Conservation (phyloP, 2,329 filamentous ascomycete species). For the Aspergillus bombycis region DNA sequence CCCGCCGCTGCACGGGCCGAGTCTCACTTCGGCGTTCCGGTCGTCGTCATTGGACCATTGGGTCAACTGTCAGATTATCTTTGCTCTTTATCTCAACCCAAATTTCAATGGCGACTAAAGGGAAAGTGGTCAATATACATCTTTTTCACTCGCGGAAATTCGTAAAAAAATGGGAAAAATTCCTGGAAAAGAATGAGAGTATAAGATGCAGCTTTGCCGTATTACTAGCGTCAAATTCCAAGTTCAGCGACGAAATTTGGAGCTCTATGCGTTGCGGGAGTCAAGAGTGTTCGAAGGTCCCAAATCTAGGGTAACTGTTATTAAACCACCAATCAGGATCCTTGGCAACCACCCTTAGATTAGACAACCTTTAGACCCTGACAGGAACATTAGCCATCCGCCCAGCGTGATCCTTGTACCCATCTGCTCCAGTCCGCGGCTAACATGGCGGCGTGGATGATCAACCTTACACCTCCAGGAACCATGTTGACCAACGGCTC, state of each 20-base stretch:
- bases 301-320: background rate
- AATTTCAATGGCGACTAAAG: background rate
- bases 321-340: constrained; percentile 12
- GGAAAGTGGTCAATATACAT: background rate
- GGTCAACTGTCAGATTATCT: background rate
- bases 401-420: constrained; percentile 15
- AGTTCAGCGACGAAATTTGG: background rate
- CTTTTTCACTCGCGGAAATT: background rate
- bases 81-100: background rate
- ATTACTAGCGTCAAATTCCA: background rate
- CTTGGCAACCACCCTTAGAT: constrained; percentile 3
- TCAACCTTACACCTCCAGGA: constrained; percentile 13
- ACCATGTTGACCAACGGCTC: constrained; percentile 10
- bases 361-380: constrained; percentile 7
- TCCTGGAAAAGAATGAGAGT: background rate
- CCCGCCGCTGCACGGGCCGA: constrained; percentile 15
- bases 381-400: constrained; percentile 11
- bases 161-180: background rate
- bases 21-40: constrained; percentile 1
- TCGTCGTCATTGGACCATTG: background rate
- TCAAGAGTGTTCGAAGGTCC: background rate
- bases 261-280: background rate
- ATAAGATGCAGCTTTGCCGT: background rate
- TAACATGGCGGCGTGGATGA: constrained; percentile 11
- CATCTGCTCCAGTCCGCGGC: constrained; percentile 13